Evolutionary conservation across 139 green algal genomes (phyloP), one percentile per base, ranked within the genome.

Genomic region (Tetradesmus obliquus): DNA sequence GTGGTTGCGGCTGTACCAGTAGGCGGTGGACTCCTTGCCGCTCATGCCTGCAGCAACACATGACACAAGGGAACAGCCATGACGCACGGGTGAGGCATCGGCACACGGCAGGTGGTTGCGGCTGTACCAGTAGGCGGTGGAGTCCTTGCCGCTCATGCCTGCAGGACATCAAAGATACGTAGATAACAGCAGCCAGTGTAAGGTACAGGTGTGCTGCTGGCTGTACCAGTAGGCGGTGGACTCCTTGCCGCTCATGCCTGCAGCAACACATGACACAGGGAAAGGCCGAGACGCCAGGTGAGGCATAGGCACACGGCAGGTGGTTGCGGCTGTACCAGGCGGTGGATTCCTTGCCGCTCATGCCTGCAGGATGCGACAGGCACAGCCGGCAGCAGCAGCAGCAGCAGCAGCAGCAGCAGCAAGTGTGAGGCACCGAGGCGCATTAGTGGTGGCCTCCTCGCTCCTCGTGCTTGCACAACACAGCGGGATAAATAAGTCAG

Each of bases 151-250:
- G 66, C 66, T 74, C 13, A 45, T 45, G 32, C 32, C 32, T 45
- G 32, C 32, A 45, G 32, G 32, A 45, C 32, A 45, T 45, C 32
- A 45, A 45, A 45, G 32, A 45, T 45, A 45, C 32, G 32, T 45
- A 45, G 32, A 45, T 45, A 45, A 45, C 32, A 45, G 32, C 32
- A 45, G 32, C 32, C 32, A 45, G 32, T 45, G 32, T 45, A 45
- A 45, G 32, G 32, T 45, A 45, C 32, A 45, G 32, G 32, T 45
- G 32, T 45, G 32, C 32, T 45, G 32, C 32, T 45, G 85, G 17
- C 6, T 6, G 74, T 86, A 92, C 89, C 89, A 92, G 15, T 84
- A 84, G 71, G 81, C 62, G 3, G 84, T 55, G 80, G 66, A 17
- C 17, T 9, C 57, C 7, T 13, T 66, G 66, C 66, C n/a, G 66